phyloP scores from a whole-genome alignment of 306 rosid species.

The Lotus japonicus region DNA sequence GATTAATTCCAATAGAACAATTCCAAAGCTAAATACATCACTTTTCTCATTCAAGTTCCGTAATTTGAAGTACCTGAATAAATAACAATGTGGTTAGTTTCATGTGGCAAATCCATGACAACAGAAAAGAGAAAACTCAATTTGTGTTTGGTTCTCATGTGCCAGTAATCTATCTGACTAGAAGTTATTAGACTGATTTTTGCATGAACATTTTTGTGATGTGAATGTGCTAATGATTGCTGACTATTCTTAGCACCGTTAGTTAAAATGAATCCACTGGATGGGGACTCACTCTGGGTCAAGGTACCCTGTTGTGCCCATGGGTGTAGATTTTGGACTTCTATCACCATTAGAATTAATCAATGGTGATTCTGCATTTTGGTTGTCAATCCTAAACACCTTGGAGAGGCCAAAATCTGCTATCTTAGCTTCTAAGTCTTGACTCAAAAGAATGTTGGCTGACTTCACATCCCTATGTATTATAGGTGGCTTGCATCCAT shows the following conservation, averaged over 20 bases:
- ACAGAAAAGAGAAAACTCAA: background rate
- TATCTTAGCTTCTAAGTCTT: constrained; percentile 59
- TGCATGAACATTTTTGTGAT: background rate
- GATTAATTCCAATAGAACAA: constrained; percentile 52
- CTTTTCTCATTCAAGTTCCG: constrained; percentile 51
- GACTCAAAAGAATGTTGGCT: constrained; percentile 57
- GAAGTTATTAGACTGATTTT: background rate
- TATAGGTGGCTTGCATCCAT: constrained; percentile 72
- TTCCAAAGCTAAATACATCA: constrained; percentile 57
- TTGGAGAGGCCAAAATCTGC: constrained; percentile 73
- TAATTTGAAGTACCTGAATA: constrained; percentile 42
- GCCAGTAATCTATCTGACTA: background rate
- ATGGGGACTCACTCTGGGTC: constrained; percentile 70
- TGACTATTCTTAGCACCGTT: background rate
- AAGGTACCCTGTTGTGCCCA: constrained; percentile 78
- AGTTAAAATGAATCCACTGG: background rate
- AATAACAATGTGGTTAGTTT: background rate
- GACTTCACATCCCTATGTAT: constrained; percentile 72
- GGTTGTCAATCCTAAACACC: constrained; percentile 37
- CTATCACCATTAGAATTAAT: background rate
- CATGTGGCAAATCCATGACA: background rate
- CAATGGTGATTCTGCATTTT: background rate
- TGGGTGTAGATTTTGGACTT: constrained; percentile 16
- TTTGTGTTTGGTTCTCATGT: background rate
- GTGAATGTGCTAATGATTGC: background rate